These are phyloP conservation scores for Bonia amplexicaulis DNA, from an alignment of 176 grass and related monocot genomes.

Conservation along the genomic window DNA sequence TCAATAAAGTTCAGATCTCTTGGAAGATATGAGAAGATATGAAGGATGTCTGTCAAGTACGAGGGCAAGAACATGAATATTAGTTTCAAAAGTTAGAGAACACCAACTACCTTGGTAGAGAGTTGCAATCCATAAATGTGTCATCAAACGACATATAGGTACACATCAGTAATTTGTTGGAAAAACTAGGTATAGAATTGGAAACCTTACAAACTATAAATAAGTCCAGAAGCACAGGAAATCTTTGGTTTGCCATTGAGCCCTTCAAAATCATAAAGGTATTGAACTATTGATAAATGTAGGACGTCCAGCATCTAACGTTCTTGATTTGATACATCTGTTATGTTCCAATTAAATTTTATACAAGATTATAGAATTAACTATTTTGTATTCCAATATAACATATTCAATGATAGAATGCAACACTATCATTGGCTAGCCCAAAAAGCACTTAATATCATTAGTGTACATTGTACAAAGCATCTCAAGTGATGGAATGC, in stretches of 20 bases:
- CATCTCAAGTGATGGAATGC: neutral
- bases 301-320: neutral
- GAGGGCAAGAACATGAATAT: constrained; percentile 6
- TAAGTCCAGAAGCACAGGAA: neutral
- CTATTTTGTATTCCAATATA: neutral
- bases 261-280: neutral
- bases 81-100: neutral
- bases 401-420: neutral
- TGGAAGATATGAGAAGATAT: constrained; percentile 90
- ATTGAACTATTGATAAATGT: neutral
- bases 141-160: neutral
- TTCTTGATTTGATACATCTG: neutral
- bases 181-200: neutral
- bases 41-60: constrained; percentile 81
- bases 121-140: neutral
- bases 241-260: neutral
- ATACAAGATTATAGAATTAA: neutral
- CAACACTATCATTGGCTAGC: neutral
- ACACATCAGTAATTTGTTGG: neutral
- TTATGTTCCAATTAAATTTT: neutral
- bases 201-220: neutral
- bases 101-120: neutral
- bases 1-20: constrained; percentile 90
- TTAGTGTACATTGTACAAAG: neutral
- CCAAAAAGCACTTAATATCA: neutral